Evolutionary conservation across 2,329 filamentous ascomycete genomes (phyloP), one percentile per base, ranked within the genome.

Genomic region (Nemania diffusa): DNA sequence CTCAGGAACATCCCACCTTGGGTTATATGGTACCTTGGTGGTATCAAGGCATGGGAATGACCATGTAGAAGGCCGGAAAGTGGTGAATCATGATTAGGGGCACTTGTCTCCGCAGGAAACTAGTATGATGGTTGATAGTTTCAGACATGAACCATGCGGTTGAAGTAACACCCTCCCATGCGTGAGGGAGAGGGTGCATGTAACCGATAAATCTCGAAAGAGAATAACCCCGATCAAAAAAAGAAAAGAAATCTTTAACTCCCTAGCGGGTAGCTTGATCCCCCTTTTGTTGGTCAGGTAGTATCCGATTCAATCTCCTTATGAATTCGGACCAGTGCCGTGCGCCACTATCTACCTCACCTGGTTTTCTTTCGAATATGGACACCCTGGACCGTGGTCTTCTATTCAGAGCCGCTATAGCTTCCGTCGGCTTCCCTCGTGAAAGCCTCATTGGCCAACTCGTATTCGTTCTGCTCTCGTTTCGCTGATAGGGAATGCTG

Each of bases 21-120:
- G 67, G 67, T 27, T 67, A 67, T n/a, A 63, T 69, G 20, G 61
- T 69, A n/a, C 67, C 67, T 40, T 69, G 67, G 67, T 69, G 67
- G 67, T 67, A 69, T 59, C 59, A 67, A 22, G 67, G 67, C 9
- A 67, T 69, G 51, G 65, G 65, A 13, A 64, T 64, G 65, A 48
- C 65, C 3, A 64, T 64, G 61, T 65, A 40, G 46, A 34, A 27
- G 8, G 8, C 8, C 17, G 32, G 8, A 15, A 20, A 32, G 7
- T 27, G n/a, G 3, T 46, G 7, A 11, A 17, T 6, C 32, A 5
- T 34, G 32, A 11, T 34, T 11, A 44, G 15, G 2, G 17, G 11
- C 24, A 11, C n/a, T 22, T n/a, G 15, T 2, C 13, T 20, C 46
- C 5, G 22, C 22, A 40, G 17, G 13, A 37, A 29, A 26, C 22